phyloP scores from a whole-genome alignment of 257 asterid species.

The Solanum sejunctum region DNA sequence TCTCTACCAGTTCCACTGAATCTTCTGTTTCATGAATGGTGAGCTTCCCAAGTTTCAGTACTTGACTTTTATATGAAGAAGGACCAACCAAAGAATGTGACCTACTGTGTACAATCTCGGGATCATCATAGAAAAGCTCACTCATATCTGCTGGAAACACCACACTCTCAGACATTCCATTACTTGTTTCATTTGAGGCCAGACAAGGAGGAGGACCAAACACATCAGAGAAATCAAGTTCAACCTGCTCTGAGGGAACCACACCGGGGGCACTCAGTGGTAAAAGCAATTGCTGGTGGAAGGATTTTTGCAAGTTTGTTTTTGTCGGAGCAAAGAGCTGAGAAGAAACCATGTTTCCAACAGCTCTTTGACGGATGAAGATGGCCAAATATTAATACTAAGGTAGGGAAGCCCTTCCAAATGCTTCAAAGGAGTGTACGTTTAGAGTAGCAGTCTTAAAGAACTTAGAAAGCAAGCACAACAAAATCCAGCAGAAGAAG shows the following conservation, averaged over 20 bases:
- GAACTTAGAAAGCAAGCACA: constrained; percentile 28
- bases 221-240: constrained; percentile 21
- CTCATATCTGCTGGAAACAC: constrained; percentile 8
- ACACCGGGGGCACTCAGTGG: constrained; percentile 4
- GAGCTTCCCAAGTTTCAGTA: constrained; percentile 39
- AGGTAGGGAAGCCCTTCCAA: constrained; percentile 13
- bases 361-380: constrained; percentile 1
- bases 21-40: constrained; percentile 45
- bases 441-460: constrained; percentile 13
- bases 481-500: constrained; percentile 45
- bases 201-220: constrained; percentile 29
- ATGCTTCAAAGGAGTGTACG: constrained; percentile 3
- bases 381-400: neutral
- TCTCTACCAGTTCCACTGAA: constrained; percentile 23
- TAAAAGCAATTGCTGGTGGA: neutral
- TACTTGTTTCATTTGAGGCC: constrained; percentile 14
- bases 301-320: constrained; percentile 4
- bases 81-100: constrained; percentile 69
- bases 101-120: constrained; percentile 44
- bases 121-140: constrained; percentile 49
- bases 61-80: constrained; percentile 32
- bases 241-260: constrained; percentile 11
- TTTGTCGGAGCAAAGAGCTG: neutral
- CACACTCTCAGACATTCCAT: constrained; percentile 14
- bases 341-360: constrained; percentile 13